Evolutionary conservation across 129 eudicot genomes (phyloP).

Genomic region (Centella asiatica): DNA sequence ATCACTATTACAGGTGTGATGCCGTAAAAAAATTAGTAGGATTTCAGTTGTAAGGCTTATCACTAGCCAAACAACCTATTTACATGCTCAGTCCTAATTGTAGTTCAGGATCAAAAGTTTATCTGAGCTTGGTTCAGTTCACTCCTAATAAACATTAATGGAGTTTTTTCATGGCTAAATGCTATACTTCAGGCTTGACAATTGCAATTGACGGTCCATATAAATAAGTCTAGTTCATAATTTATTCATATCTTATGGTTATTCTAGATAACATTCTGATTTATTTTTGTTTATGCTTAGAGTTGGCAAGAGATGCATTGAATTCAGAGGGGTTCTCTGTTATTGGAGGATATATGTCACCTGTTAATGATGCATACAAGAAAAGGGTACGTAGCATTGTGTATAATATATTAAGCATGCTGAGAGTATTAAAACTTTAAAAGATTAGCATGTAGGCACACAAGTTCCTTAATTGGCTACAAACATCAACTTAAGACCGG

Average conservation of each 20-base stretch:
- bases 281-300: constrained; percentile 30
- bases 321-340: constrained; percentile 62
- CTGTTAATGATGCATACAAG: constrained; percentile 84
- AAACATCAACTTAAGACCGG: not conserved
- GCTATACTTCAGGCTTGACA: too few relatives aligned
- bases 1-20: too few relatives aligned
- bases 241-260: not conserved
- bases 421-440: constrained; percentile 2
- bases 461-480: not conserved
- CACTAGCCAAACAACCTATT: too few relatives aligned
- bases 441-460: not conserved
- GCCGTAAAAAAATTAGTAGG: too few relatives aligned
- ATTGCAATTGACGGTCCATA: too few relatives aligned
- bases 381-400: constrained; percentile 47
- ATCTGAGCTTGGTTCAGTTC: too few relatives aligned
- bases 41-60: too few relatives aligned
- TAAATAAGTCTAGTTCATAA: not conserved
- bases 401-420: constrained; percentile 1
- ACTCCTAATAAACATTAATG: too few relatives aligned
- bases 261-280: not conserved
- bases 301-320: constrained; percentile 85
- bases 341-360: constrained; percentile 95
- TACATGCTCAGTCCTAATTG: too few relatives aligned
- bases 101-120: too few relatives aligned
- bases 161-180: too few relatives aligned